Conservation (phyloP, 345 rosid species). For the Eucalyptus erythrocorys region DNA sequence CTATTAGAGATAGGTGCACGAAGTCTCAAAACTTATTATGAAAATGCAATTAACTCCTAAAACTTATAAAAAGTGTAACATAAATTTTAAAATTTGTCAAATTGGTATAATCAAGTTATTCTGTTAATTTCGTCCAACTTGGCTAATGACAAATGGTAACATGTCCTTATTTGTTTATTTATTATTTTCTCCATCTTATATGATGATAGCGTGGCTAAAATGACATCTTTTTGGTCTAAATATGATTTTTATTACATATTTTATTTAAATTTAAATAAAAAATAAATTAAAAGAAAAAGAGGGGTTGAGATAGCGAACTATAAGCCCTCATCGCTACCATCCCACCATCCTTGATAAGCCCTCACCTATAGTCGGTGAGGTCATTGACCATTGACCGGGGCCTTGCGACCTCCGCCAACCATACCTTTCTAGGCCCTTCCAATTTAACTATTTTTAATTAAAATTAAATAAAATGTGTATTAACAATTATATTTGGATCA, state of each 20-base stretch:
- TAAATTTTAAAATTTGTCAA: not conserved
- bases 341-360: not conserved
- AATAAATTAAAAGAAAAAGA: not conserved
- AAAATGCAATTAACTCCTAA: rapidly evolving
- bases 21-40: rapidly evolving
- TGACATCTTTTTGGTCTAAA: not conserved
- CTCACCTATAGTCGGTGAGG: rapidly evolving
- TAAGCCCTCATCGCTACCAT: rapidly evolving
- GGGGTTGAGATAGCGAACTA: rapidly evolving
- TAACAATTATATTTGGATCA: not conserved
- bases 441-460: not conserved
- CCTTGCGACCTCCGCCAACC: rapidly evolving
- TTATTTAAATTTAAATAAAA: not conserved
- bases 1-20: not conserved
- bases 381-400: rapidly evolving
- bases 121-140: not conserved
- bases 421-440: not conserved
- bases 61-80: not conserved
- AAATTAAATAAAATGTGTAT: not conserved
- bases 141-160: rapidly evolving
- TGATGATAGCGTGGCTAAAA: not conserved
- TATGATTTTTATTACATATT: not conserved
- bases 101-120: not conserved
- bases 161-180: not conserved
- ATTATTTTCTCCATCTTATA: not conserved